Evolutionary conservation across 208 protist genomes (phyloP), one percentile per base, ranked within the genome.

Genomic region (Crithidia sp.): DNA sequence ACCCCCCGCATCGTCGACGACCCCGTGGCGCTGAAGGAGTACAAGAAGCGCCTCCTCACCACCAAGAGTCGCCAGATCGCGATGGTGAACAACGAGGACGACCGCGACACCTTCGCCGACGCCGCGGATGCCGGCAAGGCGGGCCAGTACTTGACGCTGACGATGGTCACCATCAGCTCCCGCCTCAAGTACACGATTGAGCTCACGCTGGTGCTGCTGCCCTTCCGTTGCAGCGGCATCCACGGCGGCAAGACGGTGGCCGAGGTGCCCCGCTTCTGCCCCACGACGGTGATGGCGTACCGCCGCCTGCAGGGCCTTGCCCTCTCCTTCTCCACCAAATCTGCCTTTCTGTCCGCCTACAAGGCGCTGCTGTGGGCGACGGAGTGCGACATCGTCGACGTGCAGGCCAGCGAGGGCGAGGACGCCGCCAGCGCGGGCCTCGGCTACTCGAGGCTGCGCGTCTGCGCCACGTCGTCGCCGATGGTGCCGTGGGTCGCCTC

Each of bases 331-430:
- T 79, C 85, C 43, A 90, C 88, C 8, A 81, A 88, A 63, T 76
- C 69, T 28, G 77, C 88, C 49, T 94, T 96, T 78, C 75, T 96
- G 61, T 88, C 85, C 37, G 91, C 91, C 56, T 96, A 94, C 82
- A 87, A 85, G 71, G 80, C 91, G 41, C 77, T 96, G 7, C 75
- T 96, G 44, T 96, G 91, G 89, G 87, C 89, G 47, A 93, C 85
- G 49, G 88, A 94, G 79, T 88, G 88, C 79, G 91, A 94, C 76
- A 89, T 92, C 65, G 77, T 87, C 10, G 79, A 86, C 44, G 74
- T 84, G 56, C 54, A 64, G 44, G 68, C 68, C 14, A 13, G 55
- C 40, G 50, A 64, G 39, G 63, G 70, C 19, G 74, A 81, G 47
- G 74, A 64, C 10, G 72, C 57, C 40, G 49, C 40, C 19, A 57